These are phyloP conservation scores for Poteriospumella lacustris DNA, from an alignment of 108 stramenopile genomes.

Conservation along the genomic window DNA sequence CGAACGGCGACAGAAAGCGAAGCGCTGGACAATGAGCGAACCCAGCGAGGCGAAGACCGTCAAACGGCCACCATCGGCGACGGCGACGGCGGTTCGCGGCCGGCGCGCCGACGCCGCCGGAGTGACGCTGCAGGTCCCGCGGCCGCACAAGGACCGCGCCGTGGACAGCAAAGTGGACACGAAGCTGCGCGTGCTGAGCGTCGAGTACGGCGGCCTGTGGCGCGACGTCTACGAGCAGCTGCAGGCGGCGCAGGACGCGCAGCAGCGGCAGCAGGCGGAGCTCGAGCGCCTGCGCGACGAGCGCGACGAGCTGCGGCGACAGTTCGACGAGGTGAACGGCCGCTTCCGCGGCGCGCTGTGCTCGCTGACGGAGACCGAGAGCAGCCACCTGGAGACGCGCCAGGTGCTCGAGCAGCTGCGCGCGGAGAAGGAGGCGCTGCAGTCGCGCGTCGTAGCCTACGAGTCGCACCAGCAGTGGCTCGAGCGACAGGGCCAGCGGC, in stretches of 20 bases:
- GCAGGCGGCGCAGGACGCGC: neutral
- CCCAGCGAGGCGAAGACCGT: too few species aligned
- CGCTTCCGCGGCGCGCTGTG: neutral
- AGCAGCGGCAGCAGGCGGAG: neutral
- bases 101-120: too few species aligned
- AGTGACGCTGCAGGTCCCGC: too few species aligned
- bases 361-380: neutral
- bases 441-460: neutral
- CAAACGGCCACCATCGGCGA: too few species aligned
- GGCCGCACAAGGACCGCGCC: too few species aligned
- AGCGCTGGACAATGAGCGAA: too few species aligned
- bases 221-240: neutral
- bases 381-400: neutral
- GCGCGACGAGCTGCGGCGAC: neutral
- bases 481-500: neutral
- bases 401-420: neutral
- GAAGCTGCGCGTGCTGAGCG: too few species aligned
- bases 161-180: too few species aligned
- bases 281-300: neutral
- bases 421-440: neutral
- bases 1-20: too few species aligned
- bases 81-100: too few species aligned
- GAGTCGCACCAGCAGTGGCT: neutral
- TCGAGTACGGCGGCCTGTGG: neutral
- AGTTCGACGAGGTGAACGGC: neutral